These are phyloP conservation scores for Brettanomyces custersianus DNA, from an alignment of 805 yeast species.

Conservation along the genomic window DNA sequence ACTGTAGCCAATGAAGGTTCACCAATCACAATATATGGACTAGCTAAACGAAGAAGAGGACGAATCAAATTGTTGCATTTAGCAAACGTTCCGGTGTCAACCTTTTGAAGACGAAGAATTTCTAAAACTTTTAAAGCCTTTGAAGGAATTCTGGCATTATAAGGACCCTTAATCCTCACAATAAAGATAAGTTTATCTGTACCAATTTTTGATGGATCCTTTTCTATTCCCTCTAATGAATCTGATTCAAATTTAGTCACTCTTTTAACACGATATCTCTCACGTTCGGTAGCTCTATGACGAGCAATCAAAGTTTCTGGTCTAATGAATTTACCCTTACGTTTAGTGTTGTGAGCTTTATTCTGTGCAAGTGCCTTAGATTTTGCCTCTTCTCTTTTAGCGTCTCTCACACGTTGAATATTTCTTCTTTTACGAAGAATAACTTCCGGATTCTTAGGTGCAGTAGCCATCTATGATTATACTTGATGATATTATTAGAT, in stretches of 20 bases:
- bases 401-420: constrained; percentile 63
- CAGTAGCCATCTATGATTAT: not conserved
- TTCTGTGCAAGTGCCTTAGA: constrained; percentile 38
- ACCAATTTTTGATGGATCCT: constrained; percentile 19
- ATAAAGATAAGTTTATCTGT: constrained; percentile 51
- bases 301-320: constrained; percentile 68
- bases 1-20: constrained; percentile 65
- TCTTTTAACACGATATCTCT: constrained; percentile 57
- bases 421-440: constrained; percentile 72
- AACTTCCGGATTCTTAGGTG: constrained; percentile 60
- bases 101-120: constrained; percentile 50
- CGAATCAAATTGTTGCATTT: constrained; percentile 50
- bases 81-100: constrained; percentile 65
- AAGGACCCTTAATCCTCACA: constrained; percentile 58
- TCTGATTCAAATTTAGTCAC: constrained; percentile 43
- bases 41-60: constrained; percentile 56
- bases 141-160: constrained; percentile 55
- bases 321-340: constrained; percentile 52
- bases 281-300: constrained; percentile 56
- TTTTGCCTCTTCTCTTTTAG: constrained; percentile 60
- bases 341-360: constrained; percentile 33
- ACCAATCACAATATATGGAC: constrained; percentile 70
- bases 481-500: too few relatives aligned
- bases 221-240: constrained; percentile 16
- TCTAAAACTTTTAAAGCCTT: constrained; percentile 52